phyloP scores from a whole-genome alignment of 2,329 filamentous ascomycete species.

The Plectosphaerella cucumerina region DNA sequence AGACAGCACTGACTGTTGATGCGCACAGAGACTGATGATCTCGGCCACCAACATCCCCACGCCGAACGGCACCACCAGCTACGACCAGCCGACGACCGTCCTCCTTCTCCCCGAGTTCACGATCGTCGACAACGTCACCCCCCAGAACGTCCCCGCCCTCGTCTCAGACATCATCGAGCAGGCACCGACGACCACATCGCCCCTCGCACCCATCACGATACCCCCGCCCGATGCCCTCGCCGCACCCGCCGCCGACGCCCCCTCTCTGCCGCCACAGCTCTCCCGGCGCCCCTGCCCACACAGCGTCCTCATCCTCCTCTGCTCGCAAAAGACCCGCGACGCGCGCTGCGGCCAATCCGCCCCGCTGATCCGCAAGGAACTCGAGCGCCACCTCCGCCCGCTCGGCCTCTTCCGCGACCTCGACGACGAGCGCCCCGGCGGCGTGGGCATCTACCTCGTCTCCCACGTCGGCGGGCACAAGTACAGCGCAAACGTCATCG shows the following conservation, averaged over 20 bases:
- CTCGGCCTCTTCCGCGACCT: conserved; percentile 82
- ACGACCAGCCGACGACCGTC: conserved; percentile 69
- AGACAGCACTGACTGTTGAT: no score
- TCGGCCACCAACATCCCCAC: conserved; percentile 89
- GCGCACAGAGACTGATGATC: conserved; percentile 80
- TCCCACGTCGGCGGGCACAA: conserved; percentile 96
- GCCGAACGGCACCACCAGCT: conserved; percentile 60
- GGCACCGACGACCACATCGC: conserved; percentile 69
- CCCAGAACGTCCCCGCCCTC: conserved; percentile 66
- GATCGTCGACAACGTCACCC: conserved; percentile 78
- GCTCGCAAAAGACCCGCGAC: conserved; percentile 91
- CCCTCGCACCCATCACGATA: conserved; percentile 38
- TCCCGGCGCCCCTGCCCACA: conserved; percentile 69
- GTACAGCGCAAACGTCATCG: conserved; percentile 89
- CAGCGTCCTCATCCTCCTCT: conserved; percentile 83
- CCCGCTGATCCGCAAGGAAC: conserved; percentile 80
- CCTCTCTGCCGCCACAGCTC: conserved; percentile 23
- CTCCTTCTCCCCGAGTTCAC: conserved; percentile 83
- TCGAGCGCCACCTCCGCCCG: conserved; percentile 83
- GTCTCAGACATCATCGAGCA: conserved; percentile 66
- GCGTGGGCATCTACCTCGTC: conserved; percentile 94
- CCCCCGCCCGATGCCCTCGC: conserved; percentile 25
- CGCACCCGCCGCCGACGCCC: conserved; percentile 22
- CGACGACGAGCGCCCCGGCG: conserved; percentile 83
- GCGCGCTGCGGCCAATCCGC: conserved; percentile 92